Conservation (phyloP, 768 basidiomycete species). For the Russula vinacea region DNA sequence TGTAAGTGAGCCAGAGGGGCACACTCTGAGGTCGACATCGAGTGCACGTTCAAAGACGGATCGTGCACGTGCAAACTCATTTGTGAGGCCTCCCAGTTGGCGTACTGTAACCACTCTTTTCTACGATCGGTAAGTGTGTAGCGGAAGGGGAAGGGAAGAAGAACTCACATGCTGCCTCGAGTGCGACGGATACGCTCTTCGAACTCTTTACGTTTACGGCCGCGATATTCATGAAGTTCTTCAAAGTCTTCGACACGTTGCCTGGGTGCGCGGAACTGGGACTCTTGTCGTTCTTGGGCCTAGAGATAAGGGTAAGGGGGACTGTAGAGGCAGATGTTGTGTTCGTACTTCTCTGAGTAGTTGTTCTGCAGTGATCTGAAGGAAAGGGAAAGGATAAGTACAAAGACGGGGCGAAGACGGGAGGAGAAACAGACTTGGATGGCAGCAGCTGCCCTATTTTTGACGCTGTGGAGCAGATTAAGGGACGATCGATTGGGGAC, state of each 20-base stretch:
- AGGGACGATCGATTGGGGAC: slow-evolving; percentile 4
- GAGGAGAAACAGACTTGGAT: slow-evolving; percentile 60
- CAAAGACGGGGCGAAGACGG: slow-evolving; percentile 1
- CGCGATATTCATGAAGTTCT: slow-evolving; percentile 83
- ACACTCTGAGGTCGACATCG: slow-evolving; percentile 89
- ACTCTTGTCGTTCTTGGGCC: slow-evolving; percentile 98
- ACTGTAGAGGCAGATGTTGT: neutral
- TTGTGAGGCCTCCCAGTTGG: slow-evolving; percentile 91
- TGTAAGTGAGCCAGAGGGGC: slow-evolving; percentile 91
- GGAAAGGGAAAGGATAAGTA: slow-evolving; percentile 22
- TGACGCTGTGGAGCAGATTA: slow-evolving; percentile 56
- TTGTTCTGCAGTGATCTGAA: slow-evolving; percentile 96
- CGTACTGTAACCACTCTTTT: slow-evolving; percentile 85
- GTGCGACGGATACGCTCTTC: slow-evolving; percentile 84
- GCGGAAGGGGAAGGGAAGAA: slow-evolving; percentile 3
- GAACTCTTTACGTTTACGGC: slow-evolving; percentile 89
- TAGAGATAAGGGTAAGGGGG: slow-evolving; percentile 35
- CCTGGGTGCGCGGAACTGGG: slow-evolving; percentile 84
- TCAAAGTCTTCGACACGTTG: slow-evolving; percentile 97
- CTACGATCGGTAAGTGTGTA: slow-evolving; percentile 39
- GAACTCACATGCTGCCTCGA: slow-evolving; percentile 70
- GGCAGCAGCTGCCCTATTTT: slow-evolving; percentile 94
- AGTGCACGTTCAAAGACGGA: slow-evolving; percentile 89
- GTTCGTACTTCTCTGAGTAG: slow-evolving; percentile 80
- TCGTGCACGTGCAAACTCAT: too few relatives aligned